Evolutionary conservation across 306 rosid genomes (phyloP).

Genomic region (Vicia sativa): DNA sequence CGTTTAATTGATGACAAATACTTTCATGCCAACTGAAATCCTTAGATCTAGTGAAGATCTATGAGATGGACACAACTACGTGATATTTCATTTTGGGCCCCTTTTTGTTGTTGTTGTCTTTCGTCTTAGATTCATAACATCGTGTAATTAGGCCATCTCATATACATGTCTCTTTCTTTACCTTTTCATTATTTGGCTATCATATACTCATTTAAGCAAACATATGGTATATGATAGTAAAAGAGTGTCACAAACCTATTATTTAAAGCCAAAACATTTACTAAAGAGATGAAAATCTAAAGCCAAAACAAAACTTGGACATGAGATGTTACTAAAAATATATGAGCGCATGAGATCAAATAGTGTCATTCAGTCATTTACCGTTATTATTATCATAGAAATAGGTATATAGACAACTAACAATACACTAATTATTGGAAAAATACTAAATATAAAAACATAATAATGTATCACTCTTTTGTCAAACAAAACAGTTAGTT

Average conservation of each 20-base stretch:
- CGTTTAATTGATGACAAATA: constrained; percentile 40
- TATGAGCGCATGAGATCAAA: constrained; percentile 19
- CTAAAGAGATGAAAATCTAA: not conserved
- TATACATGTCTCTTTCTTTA: constrained; percentile 10
- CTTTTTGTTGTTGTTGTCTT: not conserved
- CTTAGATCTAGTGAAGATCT: constrained; percentile 10
- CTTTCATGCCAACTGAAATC: constrained; percentile 25
- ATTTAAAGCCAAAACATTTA: constrained; percentile 17
- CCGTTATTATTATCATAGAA: no score
- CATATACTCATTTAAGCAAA: constrained; percentile 29
- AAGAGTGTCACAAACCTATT: constrained; percentile 15
- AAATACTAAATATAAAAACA: no score
- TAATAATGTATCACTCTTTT: no score
- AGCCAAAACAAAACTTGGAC: constrained; percentile 25
- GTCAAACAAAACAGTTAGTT: no score
- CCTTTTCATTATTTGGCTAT: constrained; percentile 33
- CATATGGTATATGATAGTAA: constrained; percentile 27
- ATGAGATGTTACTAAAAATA: constrained; percentile 3
- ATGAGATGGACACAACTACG: not conserved
- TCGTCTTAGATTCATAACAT: not conserved
- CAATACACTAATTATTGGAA: no score
- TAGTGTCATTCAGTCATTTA: not conserved
- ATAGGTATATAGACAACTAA: no score
- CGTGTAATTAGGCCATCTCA: constrained; percentile 26
- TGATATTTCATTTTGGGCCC: constrained; percentile 35